Base-by-base conservation (phyloP, 2,329 filamentous ascomycete genomes). In the Exophiala phaeomuriformis region DNA sequence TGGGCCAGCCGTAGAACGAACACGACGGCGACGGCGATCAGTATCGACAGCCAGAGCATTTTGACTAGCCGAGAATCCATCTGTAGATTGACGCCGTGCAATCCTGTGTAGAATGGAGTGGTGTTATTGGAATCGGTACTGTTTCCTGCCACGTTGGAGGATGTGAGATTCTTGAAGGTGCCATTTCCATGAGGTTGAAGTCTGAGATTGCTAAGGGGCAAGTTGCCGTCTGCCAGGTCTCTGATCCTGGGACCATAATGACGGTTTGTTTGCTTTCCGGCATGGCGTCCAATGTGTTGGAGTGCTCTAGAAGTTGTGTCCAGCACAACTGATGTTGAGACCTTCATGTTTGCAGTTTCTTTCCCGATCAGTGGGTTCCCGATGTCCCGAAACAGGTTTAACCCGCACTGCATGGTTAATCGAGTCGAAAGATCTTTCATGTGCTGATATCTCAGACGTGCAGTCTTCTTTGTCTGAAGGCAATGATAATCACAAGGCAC, bases 21-120 rank as follows among this genome's bases (percentile, higher is more conserved):
- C 28, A 65, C 56, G 29, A 67, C 67, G 8, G 68, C 63, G 1
- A 66, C 51, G 7, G 67, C 62, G 32, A 71, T 55, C 12, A 57
- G 45, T 30, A 63, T 62, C 4, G 69, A 69, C 4, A 62, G 55
- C 60, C 69, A 69, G 57, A 75, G 67, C 39, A 52, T 46, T 30
- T 33, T 57, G 36, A 61, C 59, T 37, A 63, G 29, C n/a, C 51
- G 47, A 31, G 46, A 27, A 49, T 64, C 63, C 50, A 59, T 37
- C n/a, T 43, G 51, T 9, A 64, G 51, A 39, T 63, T 60, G 47
- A 64, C 63, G n/a, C 63, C 63, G 19, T 52, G 51, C 19, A 64
- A 49, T 29, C 63, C 63, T 31, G 48, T 56, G 43, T 62, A 59
- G 87, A 58, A 95, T 71, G 64, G 82, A 95, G 30, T 95, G 84